These are phyloP conservation scores for Candida ficus DNA, from an alignment of 805 yeast genomes.

Conservation along the genomic window DNA sequence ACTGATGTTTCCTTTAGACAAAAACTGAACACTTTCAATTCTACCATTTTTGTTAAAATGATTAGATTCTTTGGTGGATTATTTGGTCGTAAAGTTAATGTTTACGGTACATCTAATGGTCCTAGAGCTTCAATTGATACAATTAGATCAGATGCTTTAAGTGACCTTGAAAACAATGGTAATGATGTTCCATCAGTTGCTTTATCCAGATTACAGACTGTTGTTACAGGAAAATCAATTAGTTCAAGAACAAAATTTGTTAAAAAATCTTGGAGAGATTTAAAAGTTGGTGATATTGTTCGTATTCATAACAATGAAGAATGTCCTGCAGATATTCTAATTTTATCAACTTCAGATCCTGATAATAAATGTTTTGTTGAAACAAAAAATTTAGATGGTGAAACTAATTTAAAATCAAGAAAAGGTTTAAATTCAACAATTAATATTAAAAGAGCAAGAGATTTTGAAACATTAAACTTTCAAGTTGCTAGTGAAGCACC, in stretches of 20 bases:
- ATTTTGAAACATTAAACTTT: constrained; percentile 45
- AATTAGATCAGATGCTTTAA: constrained; percentile 9
- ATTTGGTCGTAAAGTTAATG: constrained; percentile 16
- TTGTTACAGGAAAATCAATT: constrained; percentile 1
- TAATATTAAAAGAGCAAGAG: constrained; percentile 40
- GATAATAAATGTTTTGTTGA: constrained; percentile 72
- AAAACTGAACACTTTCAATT: constrained; percentile 51
- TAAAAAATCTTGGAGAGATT: constrained; percentile 60
- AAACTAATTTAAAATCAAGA: constrained; percentile 68
- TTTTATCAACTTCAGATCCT: constrained; percentile 62
- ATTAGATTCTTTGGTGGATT: constrained; percentile 18
- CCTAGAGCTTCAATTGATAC: constrained; percentile 17
- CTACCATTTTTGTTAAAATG: constrained; percentile 22
- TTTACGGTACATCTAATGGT: too few species aligned
- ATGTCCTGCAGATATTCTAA: constrained; percentile 70
- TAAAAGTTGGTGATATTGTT: constrained; percentile 69
- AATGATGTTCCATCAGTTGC: constrained; percentile 6
- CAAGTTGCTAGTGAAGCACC: constrained; percentile 79
- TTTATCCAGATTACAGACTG: constrained; percentile 5
- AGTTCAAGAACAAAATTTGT: constrained; percentile 23
- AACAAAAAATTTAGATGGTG: constrained; percentile 34
- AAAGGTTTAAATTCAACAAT: constrained; percentile 61
- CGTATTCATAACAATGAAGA: constrained; percentile 73
- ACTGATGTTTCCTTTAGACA: constrained; percentile 48
- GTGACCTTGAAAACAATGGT: background rate